Conservation (phyloP, 2,329 filamentous ascomycete species). For the Albophoma yamanashiensis region DNA sequence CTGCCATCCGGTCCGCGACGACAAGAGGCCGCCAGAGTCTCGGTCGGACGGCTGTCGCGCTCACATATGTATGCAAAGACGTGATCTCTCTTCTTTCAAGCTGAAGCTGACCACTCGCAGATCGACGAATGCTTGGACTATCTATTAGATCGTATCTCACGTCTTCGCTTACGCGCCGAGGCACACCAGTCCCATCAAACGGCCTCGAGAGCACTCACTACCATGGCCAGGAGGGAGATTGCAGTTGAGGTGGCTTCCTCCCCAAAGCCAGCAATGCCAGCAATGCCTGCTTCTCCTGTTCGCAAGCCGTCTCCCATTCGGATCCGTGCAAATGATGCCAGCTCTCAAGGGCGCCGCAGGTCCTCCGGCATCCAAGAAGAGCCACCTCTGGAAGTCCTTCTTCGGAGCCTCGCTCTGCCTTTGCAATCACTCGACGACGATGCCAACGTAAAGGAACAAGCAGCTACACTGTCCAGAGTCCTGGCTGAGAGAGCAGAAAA, state of each 20-base stretch:
- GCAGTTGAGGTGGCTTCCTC: constrained; percentile 12
- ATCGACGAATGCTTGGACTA: constrained; percentile 41
- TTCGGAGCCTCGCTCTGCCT: constrained; percentile 34
- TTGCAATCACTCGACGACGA: constrained; percentile 22
- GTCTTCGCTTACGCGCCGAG: constrained; percentile 29
- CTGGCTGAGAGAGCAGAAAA: constrained; percentile 31
- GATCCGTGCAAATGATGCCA: constrained; percentile 16
- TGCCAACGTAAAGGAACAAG: constrained; percentile 10
- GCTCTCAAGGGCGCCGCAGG: constrained; percentile 17
- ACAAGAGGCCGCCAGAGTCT: constrained; percentile 31
- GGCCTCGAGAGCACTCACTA: constrained; percentile 26
- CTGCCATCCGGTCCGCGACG: constrained; percentile 38
- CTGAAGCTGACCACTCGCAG: constrained; percentile 20
- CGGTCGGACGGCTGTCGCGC: constrained; percentile 32
- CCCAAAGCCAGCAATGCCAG: constrained; percentile 11
- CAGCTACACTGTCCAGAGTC: constrained; percentile 21
- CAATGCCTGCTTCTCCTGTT: constrained; percentile 22
- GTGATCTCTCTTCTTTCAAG: neutral
- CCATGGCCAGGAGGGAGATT: constrained; percentile 33
- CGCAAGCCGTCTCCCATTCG: constrained; percentile 24
- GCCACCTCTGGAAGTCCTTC: constrained; percentile 33
- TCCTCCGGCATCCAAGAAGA: constrained; percentile 27
- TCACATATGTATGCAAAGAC: constrained; percentile 37
- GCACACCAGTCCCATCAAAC: constrained; percentile 34
- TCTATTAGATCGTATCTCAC: constrained; percentile 34